phyloP scores from a whole-genome alignment of 2,329 filamentous ascomycete species.

The Arthrobotrys pseudoclavata region DNA sequence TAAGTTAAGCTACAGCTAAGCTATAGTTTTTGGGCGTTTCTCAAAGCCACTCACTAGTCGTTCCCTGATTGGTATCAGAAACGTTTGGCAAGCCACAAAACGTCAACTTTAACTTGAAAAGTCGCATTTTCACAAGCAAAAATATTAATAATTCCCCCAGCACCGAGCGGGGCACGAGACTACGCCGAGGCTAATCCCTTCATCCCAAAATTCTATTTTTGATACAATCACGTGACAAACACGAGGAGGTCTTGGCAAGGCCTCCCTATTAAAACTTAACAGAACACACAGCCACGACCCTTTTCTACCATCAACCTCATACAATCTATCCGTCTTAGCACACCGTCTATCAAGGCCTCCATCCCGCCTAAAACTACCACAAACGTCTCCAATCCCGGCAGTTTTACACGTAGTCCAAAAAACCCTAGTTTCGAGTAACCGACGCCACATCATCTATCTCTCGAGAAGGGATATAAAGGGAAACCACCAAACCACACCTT shows the following conservation, averaged over 20 bases:
- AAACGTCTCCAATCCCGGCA: slow-evolving; percentile 2
- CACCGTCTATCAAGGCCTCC: slow-evolving; percentile 20
- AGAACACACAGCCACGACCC: background rate
- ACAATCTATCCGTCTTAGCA: slow-evolving; percentile 39
- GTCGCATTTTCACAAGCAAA: no score
- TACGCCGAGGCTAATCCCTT: no score
- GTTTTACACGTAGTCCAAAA: slow-evolving; percentile 29
- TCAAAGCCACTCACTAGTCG: no score
- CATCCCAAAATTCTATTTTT: no score
- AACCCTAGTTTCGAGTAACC: slow-evolving; percentile 16
- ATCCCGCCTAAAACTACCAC: slow-evolving; percentile 28
- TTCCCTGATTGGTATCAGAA: no score
- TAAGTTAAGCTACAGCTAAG: no score
- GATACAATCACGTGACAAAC: no score
- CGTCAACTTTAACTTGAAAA: no score
- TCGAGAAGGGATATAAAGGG: slow-evolving; percentile 12
- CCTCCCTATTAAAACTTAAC: background rate
- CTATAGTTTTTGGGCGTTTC: no score
- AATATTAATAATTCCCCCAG: no score
- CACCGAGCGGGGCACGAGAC: no score
- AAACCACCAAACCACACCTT: slow-evolving; percentile 2
- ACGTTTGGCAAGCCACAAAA: no score
- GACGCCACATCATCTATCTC: slow-evolving; percentile 1
- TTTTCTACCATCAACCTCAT: background rate
- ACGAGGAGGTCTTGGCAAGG: background rate